Evolutionary conservation across 208 protist species (phyloP), one percentile per base, ranked within the genome.

Genomic region (Leptomonas pyrrhocoris): DNA sequence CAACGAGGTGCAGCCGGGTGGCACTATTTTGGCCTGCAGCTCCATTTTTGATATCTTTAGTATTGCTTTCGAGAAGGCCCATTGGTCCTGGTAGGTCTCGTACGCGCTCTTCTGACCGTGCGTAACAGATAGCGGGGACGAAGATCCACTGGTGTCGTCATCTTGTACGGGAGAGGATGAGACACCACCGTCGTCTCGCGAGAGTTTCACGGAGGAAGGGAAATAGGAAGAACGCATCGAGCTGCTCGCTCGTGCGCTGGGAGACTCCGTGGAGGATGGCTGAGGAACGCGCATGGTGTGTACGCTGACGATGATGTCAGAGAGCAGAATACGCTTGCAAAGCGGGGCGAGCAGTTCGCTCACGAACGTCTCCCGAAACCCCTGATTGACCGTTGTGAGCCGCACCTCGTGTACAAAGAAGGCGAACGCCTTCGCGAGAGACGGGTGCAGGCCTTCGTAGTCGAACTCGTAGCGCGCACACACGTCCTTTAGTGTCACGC

Each of bases 381-480:
- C 46, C 23, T 94, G 79, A 53, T 92, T 78, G 0, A 81, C 85
- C 21, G 86, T 89, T 2, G 70, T 71, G 2, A 82, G 54, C 23
- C 70, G 75, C 42, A 92, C 27, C 45, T 89, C 71, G 15, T 82
- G 68, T 4, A 93, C 38, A 60, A 70, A 75, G 16, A 94, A 19
- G 25, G 67, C 30, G 21, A 92, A 30, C 5, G 81, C 79, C 21
- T 74, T 73, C 6, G 86, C 79, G 34, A 90, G 80, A 23, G 60
- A 69, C 1, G 79, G 74, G 34, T 84, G 71, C 28, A 94, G 81
- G 45, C 85, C 88, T 18, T 78, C 61, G 73, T 94, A 94, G 70
- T 94, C 83, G 28, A 92, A 68, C 30, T 90, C 58, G 50, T 93
- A 92, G 19, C 68, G 69, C 16, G 90, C n/a, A 11, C 74, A 81